These are phyloP conservation scores for Lachnellula subtilissima DNA, from an alignment of 2,329 filamentous ascomycete genomes.

Conservation along the genomic window DNA sequence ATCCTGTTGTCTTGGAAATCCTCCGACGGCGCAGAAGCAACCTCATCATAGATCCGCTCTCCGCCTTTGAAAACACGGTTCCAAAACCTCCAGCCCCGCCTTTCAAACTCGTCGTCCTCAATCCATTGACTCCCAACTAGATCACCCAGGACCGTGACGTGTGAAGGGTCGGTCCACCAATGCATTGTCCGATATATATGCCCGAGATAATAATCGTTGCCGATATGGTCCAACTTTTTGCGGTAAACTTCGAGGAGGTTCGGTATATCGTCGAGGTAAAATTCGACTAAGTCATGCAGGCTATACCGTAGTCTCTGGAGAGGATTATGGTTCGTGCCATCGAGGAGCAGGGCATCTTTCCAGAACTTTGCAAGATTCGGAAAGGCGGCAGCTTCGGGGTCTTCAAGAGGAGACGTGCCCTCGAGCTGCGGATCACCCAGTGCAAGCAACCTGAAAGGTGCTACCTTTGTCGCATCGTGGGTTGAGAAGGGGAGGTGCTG, in stretches of 20 bases:
- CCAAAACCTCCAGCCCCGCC: conserved; percentile 74
- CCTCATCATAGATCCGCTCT: conserved; percentile 55
- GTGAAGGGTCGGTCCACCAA: conserved; percentile 83
- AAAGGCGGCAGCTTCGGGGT: conserved; percentile 47
- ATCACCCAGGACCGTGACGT: conserved; percentile 85
- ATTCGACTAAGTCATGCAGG: conserved; percentile 55
- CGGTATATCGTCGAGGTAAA: conserved; percentile 64
- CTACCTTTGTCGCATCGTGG: conserved; percentile 34
- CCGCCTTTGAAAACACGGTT: conserved; percentile 68
- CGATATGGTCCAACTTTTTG: conserved; percentile 82
- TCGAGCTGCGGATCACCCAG: conserved; percentile 92
- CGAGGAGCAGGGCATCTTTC: conserved; percentile 19
- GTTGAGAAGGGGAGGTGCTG: conserved; percentile 21
- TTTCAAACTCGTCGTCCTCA: conserved; percentile 73
- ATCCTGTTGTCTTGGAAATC: conserved; percentile 31
- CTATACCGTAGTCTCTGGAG: conserved; percentile 48
- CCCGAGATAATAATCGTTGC: conserved; percentile 91
- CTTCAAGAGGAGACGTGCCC: conserved; percentile 78
- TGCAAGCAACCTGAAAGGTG: conserved; percentile 81
- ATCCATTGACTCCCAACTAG: conserved; percentile 96
- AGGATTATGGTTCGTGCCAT: conserved; percentile 42
- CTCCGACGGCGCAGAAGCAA: conserved; percentile 44
- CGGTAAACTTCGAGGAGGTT: conserved; percentile 60
- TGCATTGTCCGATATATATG: conserved; percentile 82
- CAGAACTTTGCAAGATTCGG: conserved; percentile 45